Conservation (phyloP, 176 grass and related monocot genomes). For the Oryza nivara region DNA sequence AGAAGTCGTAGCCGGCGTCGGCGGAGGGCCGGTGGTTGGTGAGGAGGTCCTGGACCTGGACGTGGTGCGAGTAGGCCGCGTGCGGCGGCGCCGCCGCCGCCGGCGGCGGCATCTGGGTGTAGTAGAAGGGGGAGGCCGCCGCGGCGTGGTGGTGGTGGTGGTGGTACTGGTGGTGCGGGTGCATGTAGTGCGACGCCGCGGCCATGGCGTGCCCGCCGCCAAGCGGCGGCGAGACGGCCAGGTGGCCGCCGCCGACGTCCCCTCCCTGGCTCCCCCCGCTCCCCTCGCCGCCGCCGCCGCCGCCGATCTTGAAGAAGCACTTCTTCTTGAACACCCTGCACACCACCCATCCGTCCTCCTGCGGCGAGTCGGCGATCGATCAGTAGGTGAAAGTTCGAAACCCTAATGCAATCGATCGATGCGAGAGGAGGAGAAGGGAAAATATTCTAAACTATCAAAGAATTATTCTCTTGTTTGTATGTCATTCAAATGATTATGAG, state of each 20-base stretch:
- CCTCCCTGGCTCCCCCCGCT: constrained; percentile 51
- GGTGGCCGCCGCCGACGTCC: constrained; percentile 43
- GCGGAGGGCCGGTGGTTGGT: constrained; percentile 76
- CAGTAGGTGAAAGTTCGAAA: neutral
- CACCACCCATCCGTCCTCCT: constrained; percentile 98
- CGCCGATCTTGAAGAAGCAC: constrained; percentile 89
- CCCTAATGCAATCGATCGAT: neutral
- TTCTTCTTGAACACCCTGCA: constrained; percentile 99
- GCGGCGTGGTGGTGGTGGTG: constrained; percentile 33
- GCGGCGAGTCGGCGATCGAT: neutral
- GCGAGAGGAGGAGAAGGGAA: no score
- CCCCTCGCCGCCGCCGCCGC: constrained; percentile 48
- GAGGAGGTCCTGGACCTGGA: constrained; percentile 92
- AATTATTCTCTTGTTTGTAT: no score
- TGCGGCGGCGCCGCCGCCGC: constrained; percentile 40
- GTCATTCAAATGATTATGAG: no score
- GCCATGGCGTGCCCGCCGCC: constrained; percentile 25
- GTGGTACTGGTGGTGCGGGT: constrained; percentile 71
- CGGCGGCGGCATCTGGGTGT: constrained; percentile 63
- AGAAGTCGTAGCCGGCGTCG: constrained; percentile 67
- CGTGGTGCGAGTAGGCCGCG: constrained; percentile 61
- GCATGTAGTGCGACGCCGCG: constrained; percentile 56
- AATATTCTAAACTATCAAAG: no score
- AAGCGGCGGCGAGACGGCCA: constrained; percentile 41
- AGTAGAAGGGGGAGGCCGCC: constrained; percentile 60